Conservation (phyloP, 345 rosid species). For the Eucalyptus regnans region DNA sequence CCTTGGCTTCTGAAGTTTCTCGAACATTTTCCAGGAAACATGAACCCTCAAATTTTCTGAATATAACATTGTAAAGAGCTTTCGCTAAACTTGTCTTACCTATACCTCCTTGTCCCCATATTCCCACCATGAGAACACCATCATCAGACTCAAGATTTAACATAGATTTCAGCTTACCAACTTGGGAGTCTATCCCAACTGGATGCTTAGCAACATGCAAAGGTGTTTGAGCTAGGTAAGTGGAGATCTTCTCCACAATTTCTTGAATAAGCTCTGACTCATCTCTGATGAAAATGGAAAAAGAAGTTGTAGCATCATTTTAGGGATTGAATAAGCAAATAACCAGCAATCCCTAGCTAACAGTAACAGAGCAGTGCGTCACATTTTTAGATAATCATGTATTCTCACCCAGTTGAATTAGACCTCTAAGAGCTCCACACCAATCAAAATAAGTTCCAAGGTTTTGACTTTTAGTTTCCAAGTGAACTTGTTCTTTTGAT, state of each 20-base stretch:
- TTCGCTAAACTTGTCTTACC: not conserved
- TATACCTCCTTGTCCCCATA: not conserved
- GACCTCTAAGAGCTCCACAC: fast-evolving
- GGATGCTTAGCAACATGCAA: no score
- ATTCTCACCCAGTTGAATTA: no score
- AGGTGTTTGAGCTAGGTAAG: no score
- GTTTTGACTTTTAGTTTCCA: no score
- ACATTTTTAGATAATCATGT: no score
- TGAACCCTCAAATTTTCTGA: not conserved
- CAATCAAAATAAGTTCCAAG: no score
- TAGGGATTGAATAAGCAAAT: no score
- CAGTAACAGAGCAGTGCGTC: fast-evolving
- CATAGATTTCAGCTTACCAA: not conserved
- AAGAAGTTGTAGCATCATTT: no score
- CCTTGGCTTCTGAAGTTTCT: not conserved
- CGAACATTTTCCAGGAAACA: not conserved
- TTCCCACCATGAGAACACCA: not conserved
- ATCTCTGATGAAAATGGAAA: fast-evolving
- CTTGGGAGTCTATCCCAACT: not conserved
- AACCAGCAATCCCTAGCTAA: no score
- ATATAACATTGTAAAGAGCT: not conserved
- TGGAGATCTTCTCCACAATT: no score
- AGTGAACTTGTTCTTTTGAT: no score
- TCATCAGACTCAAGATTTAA: not conserved
- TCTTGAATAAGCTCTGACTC: no score